Percentiles rank a stretch among this genome's conserved stretches.
phyloP scores from a whole-genome alignment of 805 yeast species.

The Schwanniomyces vanrijiae region DNA sequence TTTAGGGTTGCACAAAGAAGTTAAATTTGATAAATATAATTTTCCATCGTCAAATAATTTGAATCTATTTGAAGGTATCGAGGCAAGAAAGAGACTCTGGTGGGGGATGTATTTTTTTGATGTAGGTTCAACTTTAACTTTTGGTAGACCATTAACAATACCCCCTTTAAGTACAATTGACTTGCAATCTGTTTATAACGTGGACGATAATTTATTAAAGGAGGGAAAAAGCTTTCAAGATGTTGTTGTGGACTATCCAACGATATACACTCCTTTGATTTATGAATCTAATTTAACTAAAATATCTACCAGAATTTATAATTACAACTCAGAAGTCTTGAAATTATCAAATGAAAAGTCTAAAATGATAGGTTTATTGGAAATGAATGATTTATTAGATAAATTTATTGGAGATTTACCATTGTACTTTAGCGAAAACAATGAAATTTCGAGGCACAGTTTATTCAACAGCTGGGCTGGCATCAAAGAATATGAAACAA shows the following conservation, averaged over 20 bases:
- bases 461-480: constrained; percentile 2
- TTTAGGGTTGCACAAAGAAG: constrained; percentile 20
- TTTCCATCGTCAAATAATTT: constrained; percentile 4
- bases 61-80: constrained; percentile 16
- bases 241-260: constrained; percentile 15
- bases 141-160: constrained; percentile 19
- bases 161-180: constrained; percentile 20
- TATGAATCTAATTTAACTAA: constrained; percentile 20
- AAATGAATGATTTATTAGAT: constrained; percentile 17
- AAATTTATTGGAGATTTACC: constrained; percentile 13
- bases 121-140: constrained; percentile 19
- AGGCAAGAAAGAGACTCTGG: constrained; percentile 19
- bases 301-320: constrained; percentile 19
- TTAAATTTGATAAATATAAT: constrained; percentile 9
- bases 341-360: constrained; percentile 19
- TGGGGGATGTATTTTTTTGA: constrained; percentile 23
- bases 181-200: constrained; percentile 15
- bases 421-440: constrained; percentile 13
- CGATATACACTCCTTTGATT: constrained; percentile 18
- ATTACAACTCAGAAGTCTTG: constrained; percentile 17
- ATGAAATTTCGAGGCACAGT: constrained; percentile 4
- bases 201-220: constrained; percentile 14
- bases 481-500: not conserved
- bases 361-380: constrained; percentile 20
- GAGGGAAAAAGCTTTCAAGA: constrained; percentile 11